phyloP scores from a whole-genome alignment of 2,329 filamentous ascomycete species.

The Plenodomus biglobosus region DNA sequence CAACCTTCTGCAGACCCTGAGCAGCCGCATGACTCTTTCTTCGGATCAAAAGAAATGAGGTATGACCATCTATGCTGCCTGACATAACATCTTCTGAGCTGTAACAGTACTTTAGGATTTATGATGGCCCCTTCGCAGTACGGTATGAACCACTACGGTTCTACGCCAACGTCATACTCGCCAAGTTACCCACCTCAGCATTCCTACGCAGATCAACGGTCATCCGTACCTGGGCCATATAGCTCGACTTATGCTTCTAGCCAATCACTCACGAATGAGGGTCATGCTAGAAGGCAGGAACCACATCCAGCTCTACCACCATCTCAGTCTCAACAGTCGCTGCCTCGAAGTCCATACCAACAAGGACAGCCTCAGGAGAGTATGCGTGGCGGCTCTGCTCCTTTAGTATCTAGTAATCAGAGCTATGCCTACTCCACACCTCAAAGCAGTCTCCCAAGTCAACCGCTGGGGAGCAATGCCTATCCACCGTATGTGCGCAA shows the following conservation, averaged over 20 bases:
- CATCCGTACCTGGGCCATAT: slow-evolving; percentile 32
- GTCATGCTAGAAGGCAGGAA: slow-evolving; percentile 29
- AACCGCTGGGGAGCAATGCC: slow-evolving; percentile 32
- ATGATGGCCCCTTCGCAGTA: slow-evolving; percentile 47
- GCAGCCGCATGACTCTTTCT: slow-evolving; percentile 22
- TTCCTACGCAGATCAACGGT: slow-evolving; percentile 32
- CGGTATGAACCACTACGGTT: slow-evolving; percentile 41
- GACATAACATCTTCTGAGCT: slow-evolving; percentile 14
- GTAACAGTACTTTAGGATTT: slow-evolving; percentile 41
- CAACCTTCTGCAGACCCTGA: slow-evolving; percentile 23
- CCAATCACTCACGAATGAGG: slow-evolving; percentile 27
- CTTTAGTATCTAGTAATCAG: slow-evolving; percentile 30
- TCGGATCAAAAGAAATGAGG: slow-evolving; percentile 45
- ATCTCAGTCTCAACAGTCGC: slow-evolving; percentile 32
- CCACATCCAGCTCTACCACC: slow-evolving; percentile 34
- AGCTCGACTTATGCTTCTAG: slow-evolving; percentile 33
- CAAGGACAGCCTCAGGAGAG: slow-evolving; percentile 34
- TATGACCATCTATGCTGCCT: slow-evolving; percentile 15
- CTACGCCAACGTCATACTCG: slow-evolving; percentile 35
- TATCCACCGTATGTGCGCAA: slow-evolving; percentile 38
- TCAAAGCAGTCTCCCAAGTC: slow-evolving; percentile 33
- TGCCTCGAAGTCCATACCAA: slow-evolving; percentile 39
- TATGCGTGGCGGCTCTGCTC: slow-evolving; percentile 32
- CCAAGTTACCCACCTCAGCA: slow-evolving; percentile 36
- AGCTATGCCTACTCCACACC: slow-evolving; percentile 38